These are phyloP conservation scores for Heliocybe sulcata DNA, from an alignment of 1,284 basidiomycete genomes.

Conservation along the genomic window DNA sequence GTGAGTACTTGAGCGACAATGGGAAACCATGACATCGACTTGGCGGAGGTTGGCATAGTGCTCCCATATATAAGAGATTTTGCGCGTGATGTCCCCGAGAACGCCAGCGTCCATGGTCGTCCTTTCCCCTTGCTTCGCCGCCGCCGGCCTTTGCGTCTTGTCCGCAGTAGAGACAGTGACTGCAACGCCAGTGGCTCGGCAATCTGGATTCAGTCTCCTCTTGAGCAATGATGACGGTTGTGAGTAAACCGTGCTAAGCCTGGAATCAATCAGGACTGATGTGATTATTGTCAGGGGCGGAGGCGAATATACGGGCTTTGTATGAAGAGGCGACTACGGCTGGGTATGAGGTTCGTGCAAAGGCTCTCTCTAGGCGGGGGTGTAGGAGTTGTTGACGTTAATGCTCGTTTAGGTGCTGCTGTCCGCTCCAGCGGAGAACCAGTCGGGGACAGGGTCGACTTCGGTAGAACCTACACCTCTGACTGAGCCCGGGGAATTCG, in stretches of 20 bases:
- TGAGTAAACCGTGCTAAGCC: background rate
- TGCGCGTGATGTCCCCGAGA: background rate
- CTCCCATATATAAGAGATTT: background rate
- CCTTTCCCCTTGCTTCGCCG: background rate
- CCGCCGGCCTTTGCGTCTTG: background rate
- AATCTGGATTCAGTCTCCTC: background rate
- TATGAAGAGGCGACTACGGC: conserved; percentile 28
- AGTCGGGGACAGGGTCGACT: conserved; percentile 34
- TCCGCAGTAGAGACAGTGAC: background rate
- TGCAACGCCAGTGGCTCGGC: background rate
- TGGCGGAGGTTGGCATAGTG: no score
- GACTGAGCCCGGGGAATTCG: conserved; percentile 28
- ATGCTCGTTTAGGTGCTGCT: conserved; percentile 26
- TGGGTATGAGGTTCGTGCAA: conserved; percentile 30
- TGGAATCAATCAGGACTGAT: background rate
- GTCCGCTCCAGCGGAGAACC: conserved; percentile 33
- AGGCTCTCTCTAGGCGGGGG: background rate
- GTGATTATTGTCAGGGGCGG: conserved; percentile 27
- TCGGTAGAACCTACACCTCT: conserved; percentile 17
- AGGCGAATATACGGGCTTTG: conserved; percentile 39
- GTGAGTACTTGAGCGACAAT: no score
- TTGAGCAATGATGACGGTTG: background rate
- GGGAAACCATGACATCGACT: no score
- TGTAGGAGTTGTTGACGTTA: background rate
- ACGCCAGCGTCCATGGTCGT: background rate